Evolutionary conservation across 345 rosid genomes (phyloP).

Genomic region (Bruguiera sexangula): DNA sequence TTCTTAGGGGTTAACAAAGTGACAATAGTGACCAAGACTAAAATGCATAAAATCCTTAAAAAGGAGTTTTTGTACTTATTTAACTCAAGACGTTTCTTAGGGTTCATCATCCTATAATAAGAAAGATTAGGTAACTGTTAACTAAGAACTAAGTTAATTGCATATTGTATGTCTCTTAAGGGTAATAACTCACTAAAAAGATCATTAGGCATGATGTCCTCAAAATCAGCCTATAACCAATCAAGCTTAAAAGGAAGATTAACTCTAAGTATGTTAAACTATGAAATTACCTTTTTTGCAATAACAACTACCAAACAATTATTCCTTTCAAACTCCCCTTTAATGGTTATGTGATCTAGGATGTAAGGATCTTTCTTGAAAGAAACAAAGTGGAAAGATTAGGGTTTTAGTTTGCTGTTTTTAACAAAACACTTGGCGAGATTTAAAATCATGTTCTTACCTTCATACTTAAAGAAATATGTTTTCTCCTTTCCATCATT

Average conservation of each 20-base stretch:
- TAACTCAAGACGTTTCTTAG: not conserved
- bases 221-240: not conserved
- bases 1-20: no score
- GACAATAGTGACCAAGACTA: not conserved
- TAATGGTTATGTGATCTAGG: no score
- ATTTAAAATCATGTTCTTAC: not conserved
- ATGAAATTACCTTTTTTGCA: not conserved
- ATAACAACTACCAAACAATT: not conserved
- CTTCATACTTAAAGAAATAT: no score
- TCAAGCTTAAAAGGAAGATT: not conserved
- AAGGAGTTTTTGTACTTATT: not conserved
- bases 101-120: not conserved
- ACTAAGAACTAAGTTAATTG: not conserved
- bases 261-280: not conserved
- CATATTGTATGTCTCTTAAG: not conserved
- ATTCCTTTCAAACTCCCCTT: not conserved
- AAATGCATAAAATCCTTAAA: not conserved
- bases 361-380: not conserved
- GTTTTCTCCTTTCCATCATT: no score
- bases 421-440: no score
- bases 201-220: not conserved
- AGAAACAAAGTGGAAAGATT: no score
- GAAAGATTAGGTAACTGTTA: not conserved
- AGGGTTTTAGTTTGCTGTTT: no score
- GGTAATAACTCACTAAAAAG: no score